A percentile compares a stretch with the other conserved stretches of the same genome.
Conservation (phyloP, 2,329 filamentous ascomycete genomes). For the Trichothecium roseum region DNA sequence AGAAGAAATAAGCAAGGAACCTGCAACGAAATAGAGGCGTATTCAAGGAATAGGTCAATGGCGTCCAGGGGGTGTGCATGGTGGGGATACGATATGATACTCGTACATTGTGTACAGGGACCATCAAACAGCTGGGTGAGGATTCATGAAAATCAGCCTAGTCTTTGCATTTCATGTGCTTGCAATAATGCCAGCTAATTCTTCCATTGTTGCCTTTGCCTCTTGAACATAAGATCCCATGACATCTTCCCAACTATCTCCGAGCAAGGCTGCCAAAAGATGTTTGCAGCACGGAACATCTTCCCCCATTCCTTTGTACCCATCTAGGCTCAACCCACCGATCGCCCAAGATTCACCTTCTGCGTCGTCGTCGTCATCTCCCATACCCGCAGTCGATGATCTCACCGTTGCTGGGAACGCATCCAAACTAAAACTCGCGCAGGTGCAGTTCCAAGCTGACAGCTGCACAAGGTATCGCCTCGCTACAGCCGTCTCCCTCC, state of each 20-base stretch:
- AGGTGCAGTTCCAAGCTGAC: conserved; percentile 77
- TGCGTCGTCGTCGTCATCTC: not conserved
- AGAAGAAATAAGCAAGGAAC: conserved; percentile 25
- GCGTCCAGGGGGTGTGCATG: conserved; percentile 1
- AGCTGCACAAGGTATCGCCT: conserved; percentile 61
- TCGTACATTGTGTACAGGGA: conserved; percentile 4
- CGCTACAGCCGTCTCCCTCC: conserved; percentile 1
- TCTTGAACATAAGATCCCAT: conserved; percentile 48
- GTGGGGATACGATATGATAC: not conserved
- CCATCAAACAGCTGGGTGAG: not conserved
- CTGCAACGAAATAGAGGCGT: not conserved
- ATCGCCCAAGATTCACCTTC: conserved; percentile 33
- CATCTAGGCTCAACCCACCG: conserved; percentile 37
- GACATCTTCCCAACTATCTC: conserved; percentile 49
- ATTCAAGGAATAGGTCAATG: not conserved
- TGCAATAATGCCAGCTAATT: conserved; percentile 61
- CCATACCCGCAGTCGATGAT: not conserved
- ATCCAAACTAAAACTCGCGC: conserved; percentile 70
- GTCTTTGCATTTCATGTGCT: conserved; percentile 15
- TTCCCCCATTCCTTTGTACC: conserved; percentile 13
- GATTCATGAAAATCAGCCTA: not conserved
- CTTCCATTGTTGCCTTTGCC: conserved; percentile 45
- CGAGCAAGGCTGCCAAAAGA: conserved; percentile 71
- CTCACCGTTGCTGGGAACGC: conserved; percentile 39
- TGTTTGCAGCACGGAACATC: conserved; percentile 70